Evolutionary conservation across 352 stramenopile genomes (phyloP), one percentile per base, ranked within the genome.

Genomic region (Phytophthora nicotianae): DNA sequence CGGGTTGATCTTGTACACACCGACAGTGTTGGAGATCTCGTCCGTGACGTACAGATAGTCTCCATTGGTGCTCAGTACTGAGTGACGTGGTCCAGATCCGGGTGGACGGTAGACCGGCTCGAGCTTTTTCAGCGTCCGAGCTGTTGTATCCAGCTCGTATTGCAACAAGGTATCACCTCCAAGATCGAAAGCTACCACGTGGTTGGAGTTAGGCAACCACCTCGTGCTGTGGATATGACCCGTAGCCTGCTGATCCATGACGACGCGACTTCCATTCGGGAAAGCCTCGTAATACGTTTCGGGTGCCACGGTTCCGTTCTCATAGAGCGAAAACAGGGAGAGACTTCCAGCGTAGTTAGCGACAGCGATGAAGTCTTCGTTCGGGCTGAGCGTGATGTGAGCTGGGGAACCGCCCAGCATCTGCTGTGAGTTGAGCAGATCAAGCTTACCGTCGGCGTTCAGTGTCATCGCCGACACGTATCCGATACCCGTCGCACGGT

Each of bases 311-410:
- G 70, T 75, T 2, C 77, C 79, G 27, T 85, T 57, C 1, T 24
- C 38, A 5, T 75, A 58, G 2, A 88, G 41, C 1, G 77, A 65
- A 48, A 77, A 88, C 35, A 89, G 57, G 23, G 62, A 66, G 14
- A 91, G 52, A 52, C 71, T 84, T 21, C 79, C 81, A 11, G 57
- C 77, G 49, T 86, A 90, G 65, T 86, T 90, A 8, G 79, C 65
- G 5, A 79, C 74, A 7, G 68, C 57, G 2, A 86, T 52, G 32
- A 81, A 88, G 10, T 77, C 59, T 16, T 82, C 70, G n/a, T 74
- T 51, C 1, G 75, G 72, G 45, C 65, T 81, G 45, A 88, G 42
- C 0, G 68, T 71, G 13, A 84, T 60, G 62, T 90, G 79, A 2
- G 65, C 64, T 2, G 77, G 63, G 7, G 57, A 65, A 7, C 43